Conservation (phyloP, 768 basidiomycete species). For the Coprinopsis marcescibilis region DNA sequence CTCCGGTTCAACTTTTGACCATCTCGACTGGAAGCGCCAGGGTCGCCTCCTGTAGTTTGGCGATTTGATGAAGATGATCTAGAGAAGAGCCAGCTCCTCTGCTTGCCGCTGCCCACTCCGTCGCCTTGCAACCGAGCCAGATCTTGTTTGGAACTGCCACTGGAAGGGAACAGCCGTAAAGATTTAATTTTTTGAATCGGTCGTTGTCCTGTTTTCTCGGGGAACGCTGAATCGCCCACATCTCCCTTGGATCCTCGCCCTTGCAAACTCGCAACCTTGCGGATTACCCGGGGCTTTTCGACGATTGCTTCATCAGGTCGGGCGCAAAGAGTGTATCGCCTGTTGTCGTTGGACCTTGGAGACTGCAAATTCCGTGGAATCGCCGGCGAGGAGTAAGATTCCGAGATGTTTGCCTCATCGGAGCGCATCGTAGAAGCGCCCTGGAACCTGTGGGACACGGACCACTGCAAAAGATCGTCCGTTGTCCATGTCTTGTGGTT, state of each 20-base stretch:
- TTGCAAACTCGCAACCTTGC: slow-evolving; percentile 33
- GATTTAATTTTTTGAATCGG: slow-evolving; percentile 24
- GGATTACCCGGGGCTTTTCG: slow-evolving; percentile 27
- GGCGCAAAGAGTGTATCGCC: slow-evolving; percentile 3
- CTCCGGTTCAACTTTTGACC: not conserved
- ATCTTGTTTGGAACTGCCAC: slow-evolving; percentile 1
- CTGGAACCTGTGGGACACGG: slow-evolving; percentile 8
- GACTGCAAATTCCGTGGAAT: not conserved
- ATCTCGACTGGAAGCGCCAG: not conserved
- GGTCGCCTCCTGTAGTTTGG: too few relatives aligned
- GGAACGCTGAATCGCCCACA: not conserved
- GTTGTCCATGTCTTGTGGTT: slow-evolving; percentile 7
- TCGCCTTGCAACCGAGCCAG: slow-evolving; percentile 3
- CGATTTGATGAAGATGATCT: not conserved
- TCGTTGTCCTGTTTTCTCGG: slow-evolving; percentile 11
- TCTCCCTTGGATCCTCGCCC: slow-evolving; percentile 17
- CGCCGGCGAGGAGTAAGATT: not conserved
- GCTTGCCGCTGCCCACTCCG: slow-evolving; percentile 2
- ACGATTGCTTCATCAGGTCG: slow-evolving; percentile 3
- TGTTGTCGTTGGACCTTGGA: not conserved
- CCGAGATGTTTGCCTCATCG: not conserved
- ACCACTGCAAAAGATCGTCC: slow-evolving; percentile 13
- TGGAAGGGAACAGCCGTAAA: slow-evolving; percentile 17
- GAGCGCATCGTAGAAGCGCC: not conserved
- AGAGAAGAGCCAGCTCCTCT: slow-evolving; percentile 1